Evolutionary conservation across 192 early-diverging fungal genomes (phyloP).

Genomic region (Chytriomyces sp.): DNA sequence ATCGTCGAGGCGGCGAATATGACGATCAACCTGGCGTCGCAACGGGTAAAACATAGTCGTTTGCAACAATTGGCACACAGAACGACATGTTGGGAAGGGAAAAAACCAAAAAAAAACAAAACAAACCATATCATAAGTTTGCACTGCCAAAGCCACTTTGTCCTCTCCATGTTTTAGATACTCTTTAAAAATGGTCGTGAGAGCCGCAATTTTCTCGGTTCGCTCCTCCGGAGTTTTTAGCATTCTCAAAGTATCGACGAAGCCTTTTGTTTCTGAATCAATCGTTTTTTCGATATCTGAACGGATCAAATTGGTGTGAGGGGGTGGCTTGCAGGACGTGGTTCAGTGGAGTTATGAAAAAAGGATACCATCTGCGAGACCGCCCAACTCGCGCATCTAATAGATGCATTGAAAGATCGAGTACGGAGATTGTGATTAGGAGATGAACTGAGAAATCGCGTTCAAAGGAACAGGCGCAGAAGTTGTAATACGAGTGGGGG

Average conservation of each 20-base stretch:
- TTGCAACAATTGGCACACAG: not conserved
- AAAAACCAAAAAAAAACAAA: not conserved
- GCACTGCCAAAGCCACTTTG: constrained; percentile 89
- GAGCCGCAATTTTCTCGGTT: constrained; percentile 56
- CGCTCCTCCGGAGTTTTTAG: constrained; percentile 56
- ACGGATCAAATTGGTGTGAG: not conserved
- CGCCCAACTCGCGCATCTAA: constrained; percentile 90
- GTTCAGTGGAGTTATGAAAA: not conserved
- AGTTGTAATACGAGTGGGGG: not conserved
- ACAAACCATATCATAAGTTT: constrained; percentile 89
- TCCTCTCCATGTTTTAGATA: constrained; percentile 88
- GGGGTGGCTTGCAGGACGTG: not conserved
- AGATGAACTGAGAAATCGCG: not conserved
- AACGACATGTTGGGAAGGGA: not conserved
- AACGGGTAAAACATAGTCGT: not conserved
- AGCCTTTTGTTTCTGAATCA: constrained; percentile 69
- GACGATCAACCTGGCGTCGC: constrained; percentile 74
- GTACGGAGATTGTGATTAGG: not conserved
- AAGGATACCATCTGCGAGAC: constrained; percentile 64
- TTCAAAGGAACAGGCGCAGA: not conserved
- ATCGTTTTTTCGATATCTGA: constrained; percentile 77
- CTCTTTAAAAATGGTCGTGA: constrained; percentile 68
- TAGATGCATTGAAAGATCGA: not conserved
- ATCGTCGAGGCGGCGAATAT: constrained; percentile 88
- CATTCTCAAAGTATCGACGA: constrained; percentile 66